A percentile compares a stretch with the other conserved stretches of the same genome.
Conservation (phyloP, 768 basidiomycete species). For the Leccinum boreale region DNA sequence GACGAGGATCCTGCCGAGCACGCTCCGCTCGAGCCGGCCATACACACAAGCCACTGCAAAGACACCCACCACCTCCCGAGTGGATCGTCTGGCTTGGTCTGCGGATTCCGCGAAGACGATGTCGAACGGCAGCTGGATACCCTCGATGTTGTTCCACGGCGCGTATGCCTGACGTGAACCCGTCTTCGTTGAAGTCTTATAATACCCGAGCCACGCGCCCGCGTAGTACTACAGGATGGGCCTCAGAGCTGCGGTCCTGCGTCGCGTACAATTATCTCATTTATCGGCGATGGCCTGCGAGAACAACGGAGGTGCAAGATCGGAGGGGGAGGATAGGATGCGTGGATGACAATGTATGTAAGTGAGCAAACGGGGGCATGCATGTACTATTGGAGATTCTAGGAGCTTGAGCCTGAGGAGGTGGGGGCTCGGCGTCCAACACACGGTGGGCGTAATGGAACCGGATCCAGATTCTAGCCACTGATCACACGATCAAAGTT, state of each 20-base stretch:
- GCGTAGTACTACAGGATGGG: conserved; percentile 46
- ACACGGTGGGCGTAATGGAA: conserved; percentile 71
- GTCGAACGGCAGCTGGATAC: conserved; percentile 40
- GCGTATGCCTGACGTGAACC: conserved; percentile 49
- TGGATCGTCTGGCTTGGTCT: conserved; percentile 21
- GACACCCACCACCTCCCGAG: conserved; percentile 7
- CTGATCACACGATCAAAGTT: conserved; percentile 65
- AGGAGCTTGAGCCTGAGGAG: no score
- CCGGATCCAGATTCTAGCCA: conserved; percentile 46
- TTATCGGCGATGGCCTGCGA: conserved; percentile 46
- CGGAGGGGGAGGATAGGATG: neutral
- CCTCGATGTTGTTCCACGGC: conserved; percentile 26
- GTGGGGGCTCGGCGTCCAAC: conserved; percentile 39
- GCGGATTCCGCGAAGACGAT: conserved; percentile 33
- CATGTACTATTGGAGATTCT: no score
- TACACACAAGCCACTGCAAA: conserved; percentile 17
- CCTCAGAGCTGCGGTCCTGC: conserved; percentile 59
- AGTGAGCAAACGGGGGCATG: no score
- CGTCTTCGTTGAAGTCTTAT: conserved; percentile 76
- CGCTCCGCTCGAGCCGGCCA: conserved; percentile 30
- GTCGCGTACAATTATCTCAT: conserved; percentile 54
- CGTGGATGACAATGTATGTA: neutral
- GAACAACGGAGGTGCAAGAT: neutral
- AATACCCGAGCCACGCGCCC: conserved; percentile 69
- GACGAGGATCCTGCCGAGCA: conserved; percentile 29